phyloP scores from a whole-genome alignment of 192 early-diverging fungal genomes.

The Rhizoclosmatium sp. region DNA sequence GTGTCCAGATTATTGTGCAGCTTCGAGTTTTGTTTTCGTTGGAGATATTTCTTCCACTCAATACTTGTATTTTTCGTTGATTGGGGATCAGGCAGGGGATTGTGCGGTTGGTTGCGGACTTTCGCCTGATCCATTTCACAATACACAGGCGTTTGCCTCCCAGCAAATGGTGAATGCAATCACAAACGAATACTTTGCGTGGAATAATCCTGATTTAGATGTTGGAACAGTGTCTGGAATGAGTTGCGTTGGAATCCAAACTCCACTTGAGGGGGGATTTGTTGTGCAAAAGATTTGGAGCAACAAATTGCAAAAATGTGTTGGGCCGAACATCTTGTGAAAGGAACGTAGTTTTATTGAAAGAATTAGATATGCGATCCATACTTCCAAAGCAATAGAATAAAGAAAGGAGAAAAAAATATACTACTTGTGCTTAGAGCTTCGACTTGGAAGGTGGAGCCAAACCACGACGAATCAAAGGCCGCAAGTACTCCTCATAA shows the following conservation, averaged over 20 bases:
- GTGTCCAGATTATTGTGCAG: background rate
- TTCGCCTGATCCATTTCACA: slow-evolving; percentile 11
- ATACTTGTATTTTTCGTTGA: background rate
- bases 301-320: background rate
- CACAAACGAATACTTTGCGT: background rate
- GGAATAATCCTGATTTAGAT: background rate
- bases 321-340: background rate
- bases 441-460: background rate
- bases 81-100: background rate
- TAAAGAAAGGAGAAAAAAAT: background rate
- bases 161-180: background rate
- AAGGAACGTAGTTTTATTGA: background rate
- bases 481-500: slow-evolving; percentile 56
- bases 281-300: slow-evolving; percentile 8
- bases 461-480: slow-evolving; percentile 37
- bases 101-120: background rate
- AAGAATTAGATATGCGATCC: background rate
- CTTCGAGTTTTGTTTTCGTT: background rate
- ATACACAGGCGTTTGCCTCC: background rate
- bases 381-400: background rate
- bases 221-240: background rate
- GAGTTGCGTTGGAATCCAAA: background rate
- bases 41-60: background rate
- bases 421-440: background rate
- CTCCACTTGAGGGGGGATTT: background rate